Conservation (phyloP, 345 rosid species). For the Euclidium syriacum region DNA sequence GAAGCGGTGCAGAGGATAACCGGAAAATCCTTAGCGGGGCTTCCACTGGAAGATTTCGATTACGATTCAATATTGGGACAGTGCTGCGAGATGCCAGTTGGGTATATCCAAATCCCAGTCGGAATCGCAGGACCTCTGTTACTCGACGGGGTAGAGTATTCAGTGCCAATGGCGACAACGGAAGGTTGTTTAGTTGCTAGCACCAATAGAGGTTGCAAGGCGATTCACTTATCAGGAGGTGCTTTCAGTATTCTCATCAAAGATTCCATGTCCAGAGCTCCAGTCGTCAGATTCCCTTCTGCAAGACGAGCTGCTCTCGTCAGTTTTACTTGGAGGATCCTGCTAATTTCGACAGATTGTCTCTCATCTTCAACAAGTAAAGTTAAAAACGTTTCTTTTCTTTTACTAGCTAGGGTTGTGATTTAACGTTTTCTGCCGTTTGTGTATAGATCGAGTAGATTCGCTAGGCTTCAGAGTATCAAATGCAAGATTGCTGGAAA, state of each 20-base stretch:
- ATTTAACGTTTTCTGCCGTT: background rate
- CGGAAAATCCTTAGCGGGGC: conserved; percentile 35
- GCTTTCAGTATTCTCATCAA: conserved; percentile 31
- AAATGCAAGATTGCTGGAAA: conserved; percentile 46
- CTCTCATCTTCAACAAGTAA: conserved; percentile 39
- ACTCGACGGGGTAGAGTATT: conserved; percentile 39
- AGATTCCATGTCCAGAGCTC: conserved; percentile 54
- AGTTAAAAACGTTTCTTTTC: background rate
- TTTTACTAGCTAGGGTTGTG: background rate
- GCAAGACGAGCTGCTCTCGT: conserved; percentile 39
- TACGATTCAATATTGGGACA: conserved; percentile 48
- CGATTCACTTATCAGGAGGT: conserved; percentile 41
- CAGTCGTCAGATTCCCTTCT: conserved; percentile 37
- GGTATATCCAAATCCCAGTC: conserved; percentile 56
- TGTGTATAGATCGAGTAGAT: conserved; percentile 48
- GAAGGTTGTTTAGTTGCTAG: conserved; percentile 60
- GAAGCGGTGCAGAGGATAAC: conserved; percentile 41
- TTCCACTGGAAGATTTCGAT: conserved; percentile 46
- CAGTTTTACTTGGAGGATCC: conserved; percentile 39
- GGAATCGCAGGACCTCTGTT: conserved; percentile 52
- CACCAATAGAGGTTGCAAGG: conserved; percentile 53
- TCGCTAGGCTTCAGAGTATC: conserved; percentile 42
- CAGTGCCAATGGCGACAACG: conserved; percentile 53
- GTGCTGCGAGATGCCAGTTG: conserved; percentile 60
- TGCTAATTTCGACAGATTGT: conserved; percentile 35